Conservation (phyloP, 257 asterid species). For the Parsonsia alboflavescens region DNA sequence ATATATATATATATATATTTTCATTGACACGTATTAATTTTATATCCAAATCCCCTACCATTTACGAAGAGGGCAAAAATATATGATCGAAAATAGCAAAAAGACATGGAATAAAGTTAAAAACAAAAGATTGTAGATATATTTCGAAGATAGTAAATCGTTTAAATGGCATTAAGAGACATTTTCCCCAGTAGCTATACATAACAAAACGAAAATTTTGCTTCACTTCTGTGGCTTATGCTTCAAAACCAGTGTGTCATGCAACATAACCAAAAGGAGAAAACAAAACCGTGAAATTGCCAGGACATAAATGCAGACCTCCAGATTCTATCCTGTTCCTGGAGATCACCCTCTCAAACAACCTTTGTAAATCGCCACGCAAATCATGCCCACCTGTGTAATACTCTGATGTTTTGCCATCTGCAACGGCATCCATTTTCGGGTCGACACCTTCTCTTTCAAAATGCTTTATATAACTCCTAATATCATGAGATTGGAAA, state of each 20-base stretch:
- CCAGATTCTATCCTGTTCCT: conserved; percentile 55
- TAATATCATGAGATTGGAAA: conserved; percentile 30
- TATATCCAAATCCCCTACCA: too few species aligned
- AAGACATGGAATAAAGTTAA: too few species aligned
- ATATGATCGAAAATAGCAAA: too few species aligned
- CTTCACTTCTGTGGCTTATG: not conserved
- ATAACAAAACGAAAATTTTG: too few species aligned
- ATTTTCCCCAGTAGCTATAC: too few species aligned
- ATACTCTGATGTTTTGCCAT: conserved; percentile 22
- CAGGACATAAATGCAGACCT: conserved; percentile 54
- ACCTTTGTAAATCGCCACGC: conserved; percentile 31
- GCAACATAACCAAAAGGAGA: conserved; percentile 37
- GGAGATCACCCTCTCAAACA: conserved; percentile 49
- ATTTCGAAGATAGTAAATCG: too few species aligned
- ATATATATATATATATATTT: too few species aligned
- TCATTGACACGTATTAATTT: too few species aligned
- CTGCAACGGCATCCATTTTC: conserved; percentile 26
- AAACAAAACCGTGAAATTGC: conserved; percentile 35
- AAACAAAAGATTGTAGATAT: too few species aligned
- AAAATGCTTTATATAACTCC: conserved; percentile 52
- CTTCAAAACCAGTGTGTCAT: conserved; percentile 11
- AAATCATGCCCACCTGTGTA: conserved; percentile 43
- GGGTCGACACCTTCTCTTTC: conserved; percentile 29
- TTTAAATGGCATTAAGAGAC: too few species aligned
- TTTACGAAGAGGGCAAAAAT: too few species aligned